Base-by-base conservation (phyloP, 495 filamentous ascomycete species). In the Hypoxylon trugodes region DNA sequence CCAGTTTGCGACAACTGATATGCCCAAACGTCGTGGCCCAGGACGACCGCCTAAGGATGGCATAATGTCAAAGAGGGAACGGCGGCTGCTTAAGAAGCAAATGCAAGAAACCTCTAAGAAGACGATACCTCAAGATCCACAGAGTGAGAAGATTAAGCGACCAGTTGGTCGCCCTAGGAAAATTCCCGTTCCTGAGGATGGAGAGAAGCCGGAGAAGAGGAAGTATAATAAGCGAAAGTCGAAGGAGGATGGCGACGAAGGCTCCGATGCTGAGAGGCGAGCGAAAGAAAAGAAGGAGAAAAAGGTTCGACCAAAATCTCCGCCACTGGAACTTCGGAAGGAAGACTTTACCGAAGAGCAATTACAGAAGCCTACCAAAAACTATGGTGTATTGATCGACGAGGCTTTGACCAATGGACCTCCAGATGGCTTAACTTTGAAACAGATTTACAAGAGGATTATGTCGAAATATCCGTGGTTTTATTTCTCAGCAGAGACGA, bases 401-500 rank as follows among this genome's bases (percentile, higher is more conserved):
- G 93, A 97, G 72, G 90, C 92, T 19, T 82, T 98, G 33, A 86
- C 85, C 0, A 89, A 89, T 42, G 90, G 90, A 13, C 77, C 77
- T 3, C 86, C 80, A 2, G 85, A 85, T 2, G 84, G 86, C 8
- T 86, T 97, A 76, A 91, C 92, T 24, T 79, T 98, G 26, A 94
- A 96, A 66, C 90, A 97, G 72, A 98, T 98, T 35, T 98, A 98
- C 73, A 88, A 90, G 63, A 86, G 89, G 21, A 90, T 98, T 59
- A 89, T 91, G 75, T 77, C 88, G 68, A 90, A 89, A 67, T 97
- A 96, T 68, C 96, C 95, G 0, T 97, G 86, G 74, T 98, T 91
- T 75, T 91, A 90, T 59, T 90, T 97, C 74, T 85, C 85, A 51
- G 87, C 87, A 24, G 79, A 81, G 33, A 94, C 92, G 4, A 90